phyloP scores from a whole-genome alignment of 2,329 filamentous ascomycete species.

The Claviceps maximensis region DNA sequence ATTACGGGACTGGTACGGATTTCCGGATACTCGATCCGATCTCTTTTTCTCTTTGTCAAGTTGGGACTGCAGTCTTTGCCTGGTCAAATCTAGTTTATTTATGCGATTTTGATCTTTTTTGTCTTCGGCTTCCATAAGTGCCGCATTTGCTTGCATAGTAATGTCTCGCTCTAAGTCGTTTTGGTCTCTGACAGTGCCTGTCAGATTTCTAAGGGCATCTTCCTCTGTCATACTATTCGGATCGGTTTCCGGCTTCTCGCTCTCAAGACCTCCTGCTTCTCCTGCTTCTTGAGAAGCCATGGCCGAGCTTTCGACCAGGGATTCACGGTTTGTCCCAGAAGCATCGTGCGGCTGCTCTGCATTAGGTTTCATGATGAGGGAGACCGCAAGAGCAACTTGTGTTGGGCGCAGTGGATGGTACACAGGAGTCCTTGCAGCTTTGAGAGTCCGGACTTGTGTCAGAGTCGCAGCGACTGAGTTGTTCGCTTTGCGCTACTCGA shows the following conservation, averaged over 20 bases:
- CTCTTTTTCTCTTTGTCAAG: constrained; percentile 41
- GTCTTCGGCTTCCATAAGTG: constrained; percentile 48
- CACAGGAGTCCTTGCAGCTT: background rate
- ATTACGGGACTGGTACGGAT: constrained; percentile 39
- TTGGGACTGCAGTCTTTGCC: constrained; percentile 49
- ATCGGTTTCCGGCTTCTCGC: constrained; percentile 9
- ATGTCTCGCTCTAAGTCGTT: constrained; percentile 87
- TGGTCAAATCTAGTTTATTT: constrained; percentile 39
- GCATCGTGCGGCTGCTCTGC: constrained; percentile 9
- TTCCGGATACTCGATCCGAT: constrained; percentile 29
- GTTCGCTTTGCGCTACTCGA: background rate
- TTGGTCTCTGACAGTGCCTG: constrained; percentile 65
- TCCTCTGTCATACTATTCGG: constrained; percentile 38
- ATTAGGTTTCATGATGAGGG: constrained; percentile 15
- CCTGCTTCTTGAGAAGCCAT: constrained; percentile 16
- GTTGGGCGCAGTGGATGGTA: background rate
- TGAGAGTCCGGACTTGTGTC: background rate
- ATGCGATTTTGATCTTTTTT: constrained; percentile 51
- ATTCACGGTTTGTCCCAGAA: constrained; percentile 13
- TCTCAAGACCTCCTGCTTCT: background rate
- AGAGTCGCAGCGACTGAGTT: background rate
- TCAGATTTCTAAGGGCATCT: constrained; percentile 46
- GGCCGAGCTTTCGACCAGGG: constrained; percentile 17
- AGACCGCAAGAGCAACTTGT: background rate
- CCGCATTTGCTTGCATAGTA: constrained; percentile 44